These are phyloP conservation scores for Fusarium cicatricum DNA, from an alignment of 2,329 filamentous ascomycete genomes.

Conservation along the genomic window DNA sequence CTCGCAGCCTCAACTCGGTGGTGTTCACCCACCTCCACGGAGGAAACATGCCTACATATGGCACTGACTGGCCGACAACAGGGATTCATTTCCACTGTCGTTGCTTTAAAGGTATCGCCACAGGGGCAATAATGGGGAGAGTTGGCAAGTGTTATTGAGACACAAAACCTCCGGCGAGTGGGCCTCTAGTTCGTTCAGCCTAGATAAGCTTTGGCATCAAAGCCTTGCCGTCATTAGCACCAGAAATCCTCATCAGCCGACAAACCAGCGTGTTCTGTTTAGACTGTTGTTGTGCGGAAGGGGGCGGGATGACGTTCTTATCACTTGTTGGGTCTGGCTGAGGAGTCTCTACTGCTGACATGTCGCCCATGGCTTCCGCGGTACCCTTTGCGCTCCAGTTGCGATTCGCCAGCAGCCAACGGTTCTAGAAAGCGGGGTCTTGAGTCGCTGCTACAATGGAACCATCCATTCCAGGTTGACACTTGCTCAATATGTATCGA, in stretches of 20 bases:
- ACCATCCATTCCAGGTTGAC: too few relatives aligned
- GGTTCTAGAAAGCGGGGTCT: not conserved
- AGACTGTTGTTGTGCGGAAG: not conserved
- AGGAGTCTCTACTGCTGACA: too few relatives aligned
- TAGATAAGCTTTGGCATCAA: not conserved
- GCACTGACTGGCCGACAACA: constrained; percentile 1
- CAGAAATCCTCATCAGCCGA: not conserved
- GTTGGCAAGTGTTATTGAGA: not conserved
- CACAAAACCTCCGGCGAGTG: not conserved
- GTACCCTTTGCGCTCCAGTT: not conserved
- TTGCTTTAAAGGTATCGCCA: not conserved
- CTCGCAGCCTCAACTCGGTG: not conserved
- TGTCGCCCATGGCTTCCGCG: too few relatives aligned
- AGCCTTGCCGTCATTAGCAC: constrained; percentile 1
- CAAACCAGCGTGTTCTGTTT: not conserved
- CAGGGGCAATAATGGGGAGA: not conserved
- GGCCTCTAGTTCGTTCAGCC: not conserved
- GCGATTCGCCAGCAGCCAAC: not conserved
- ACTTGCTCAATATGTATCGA: not conserved
- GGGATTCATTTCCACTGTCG: not conserved
- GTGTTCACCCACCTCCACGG: not conserved
- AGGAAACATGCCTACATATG: not conserved
- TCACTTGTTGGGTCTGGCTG: not conserved
- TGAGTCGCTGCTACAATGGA: too few relatives aligned
- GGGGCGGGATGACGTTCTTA: constrained; percentile 17